These are phyloP conservation scores for Lactuca saligna DNA, from an alignment of 129 eudicot species.

Conservation along the genomic window DNA sequence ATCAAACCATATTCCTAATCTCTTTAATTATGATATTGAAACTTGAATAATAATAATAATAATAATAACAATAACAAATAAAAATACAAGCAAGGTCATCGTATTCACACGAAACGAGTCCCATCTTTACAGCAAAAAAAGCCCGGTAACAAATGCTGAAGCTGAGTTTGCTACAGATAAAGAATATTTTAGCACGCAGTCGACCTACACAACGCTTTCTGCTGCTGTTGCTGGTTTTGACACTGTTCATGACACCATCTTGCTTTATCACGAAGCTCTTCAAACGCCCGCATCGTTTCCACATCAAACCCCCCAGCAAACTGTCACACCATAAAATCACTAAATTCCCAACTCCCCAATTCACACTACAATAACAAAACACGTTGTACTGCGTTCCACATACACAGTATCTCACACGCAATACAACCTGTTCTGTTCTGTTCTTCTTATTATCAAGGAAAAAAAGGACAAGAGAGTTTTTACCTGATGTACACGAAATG, in stretches of 20 bases:
- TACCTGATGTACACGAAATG: constrained; percentile 97
- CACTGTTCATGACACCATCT: constrained; percentile 58
- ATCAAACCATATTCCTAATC: neutral
- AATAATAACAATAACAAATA: neutral
- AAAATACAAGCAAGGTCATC: constrained; percentile 16
- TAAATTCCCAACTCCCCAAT: neutral
- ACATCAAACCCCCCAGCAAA: constrained; percentile 98
- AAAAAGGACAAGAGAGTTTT: neutral
- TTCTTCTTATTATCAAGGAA: no score
- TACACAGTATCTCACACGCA: no score
- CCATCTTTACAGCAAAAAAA: constrained; percentile 55
- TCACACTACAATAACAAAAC: no score
- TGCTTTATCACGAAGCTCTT: constrained; percentile 89
- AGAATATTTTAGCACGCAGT: constrained; percentile 47
- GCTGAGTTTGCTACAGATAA: constrained; percentile 85
- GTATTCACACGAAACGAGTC: constrained; percentile 38
- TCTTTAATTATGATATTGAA: constrained; percentile 13
- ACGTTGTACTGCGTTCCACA: no score
- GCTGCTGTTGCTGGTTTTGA: constrained; percentile 66
- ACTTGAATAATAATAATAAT: constrained; percentile 27
- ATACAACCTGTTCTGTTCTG: no score
- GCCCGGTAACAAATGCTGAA: constrained; percentile 45
- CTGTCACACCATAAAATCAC: constrained; percentile 30
- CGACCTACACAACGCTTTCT: constrained; percentile 49
- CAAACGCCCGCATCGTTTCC: constrained; percentile 88